Base-by-base conservation (phyloP, 176 grass and related monocot genomes). In the Cymbopogon citratus region DNA sequence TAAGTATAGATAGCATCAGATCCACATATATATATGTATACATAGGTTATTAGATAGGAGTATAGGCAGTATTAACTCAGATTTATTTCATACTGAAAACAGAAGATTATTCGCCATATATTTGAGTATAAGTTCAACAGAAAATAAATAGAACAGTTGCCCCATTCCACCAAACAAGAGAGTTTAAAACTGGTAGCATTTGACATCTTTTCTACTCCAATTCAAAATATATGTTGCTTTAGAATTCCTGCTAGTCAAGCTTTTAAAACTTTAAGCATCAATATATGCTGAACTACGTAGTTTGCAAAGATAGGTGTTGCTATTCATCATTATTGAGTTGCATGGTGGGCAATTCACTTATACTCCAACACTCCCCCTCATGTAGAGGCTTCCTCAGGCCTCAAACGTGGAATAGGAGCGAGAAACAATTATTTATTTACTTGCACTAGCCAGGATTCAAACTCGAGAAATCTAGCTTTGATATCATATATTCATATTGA, bases 171-270 rank as follows among this genome's bases (percentile, higher is more conserved):
- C 12, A 69, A 43, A 77, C n/a, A 34, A 63, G 24, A 66, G 43
- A 84, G 70, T 81, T 81, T 40, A 26, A 31, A 88, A 69, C 2
- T 62, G 63, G 76, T 85, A 39, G 57, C 70, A 75, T 75, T 62
- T 75, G 38, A 76, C 16, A 84, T 51, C 65, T 85, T 51, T 88
- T 34, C 28, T 18, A 65, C 63, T 34, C 63, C 28, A 29, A 29
- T 15, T 29, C 26, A 63, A 63, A 29, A 60, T 60, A 62, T 26
- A 63, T 63, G 61, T 63, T 0, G 12, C 26, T 29, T 27, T 29
- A 28, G 26, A 28, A 29, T 63, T 63, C 61, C 25, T 63, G 26
- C 61, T 29, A 5, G 25, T 63, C 61, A 63, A 63, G 26, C 61
- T 63, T 71, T 71, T 26, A 39, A 71, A 71, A 24, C 38, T 70